Conservation (phyloP, 2,329 filamentous ascomycete genomes). For the Lasiodiplodia sp. region DNA sequence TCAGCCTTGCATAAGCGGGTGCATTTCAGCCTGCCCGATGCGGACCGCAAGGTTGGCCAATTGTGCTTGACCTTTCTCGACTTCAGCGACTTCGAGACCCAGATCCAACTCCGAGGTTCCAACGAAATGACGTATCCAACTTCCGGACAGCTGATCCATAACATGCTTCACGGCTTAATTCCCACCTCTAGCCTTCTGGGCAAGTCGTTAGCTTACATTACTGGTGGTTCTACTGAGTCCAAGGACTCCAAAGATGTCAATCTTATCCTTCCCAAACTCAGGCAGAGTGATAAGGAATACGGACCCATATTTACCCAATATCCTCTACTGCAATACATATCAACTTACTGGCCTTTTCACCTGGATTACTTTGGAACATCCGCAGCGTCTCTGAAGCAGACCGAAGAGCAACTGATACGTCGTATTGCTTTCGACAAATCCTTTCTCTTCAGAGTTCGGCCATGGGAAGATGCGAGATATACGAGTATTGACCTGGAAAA, state of each 20-base stretch:
- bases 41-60: conserved; percentile 44
- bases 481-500: neutral
- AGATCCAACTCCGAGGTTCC: conserved; percentile 8
- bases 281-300: neutral
- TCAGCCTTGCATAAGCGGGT: neutral
- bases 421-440: neutral
- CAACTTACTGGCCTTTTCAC: neutral
- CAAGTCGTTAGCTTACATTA: neutral
- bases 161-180: neutral
- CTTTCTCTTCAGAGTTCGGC: neutral
- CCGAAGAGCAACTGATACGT: neutral
- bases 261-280: neutral
- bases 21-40: conserved; percentile 37
- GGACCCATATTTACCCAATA: neutral
- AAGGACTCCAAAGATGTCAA: neutral
- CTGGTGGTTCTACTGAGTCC: neutral
- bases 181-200: neutral
- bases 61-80: conserved; percentile 52
- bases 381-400: neutral
- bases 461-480: neutral
- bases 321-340: neutral
- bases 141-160: neutral
- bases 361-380: neutral
- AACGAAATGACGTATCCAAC: neutral
- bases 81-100: conserved; percentile 50